A percentile compares a stretch with the other conserved stretches of the same genome.
Evolutionary conservation across 2,329 filamentous ascomycete species (phyloP).

Genomic region (Talaromyces sp.): DNA sequence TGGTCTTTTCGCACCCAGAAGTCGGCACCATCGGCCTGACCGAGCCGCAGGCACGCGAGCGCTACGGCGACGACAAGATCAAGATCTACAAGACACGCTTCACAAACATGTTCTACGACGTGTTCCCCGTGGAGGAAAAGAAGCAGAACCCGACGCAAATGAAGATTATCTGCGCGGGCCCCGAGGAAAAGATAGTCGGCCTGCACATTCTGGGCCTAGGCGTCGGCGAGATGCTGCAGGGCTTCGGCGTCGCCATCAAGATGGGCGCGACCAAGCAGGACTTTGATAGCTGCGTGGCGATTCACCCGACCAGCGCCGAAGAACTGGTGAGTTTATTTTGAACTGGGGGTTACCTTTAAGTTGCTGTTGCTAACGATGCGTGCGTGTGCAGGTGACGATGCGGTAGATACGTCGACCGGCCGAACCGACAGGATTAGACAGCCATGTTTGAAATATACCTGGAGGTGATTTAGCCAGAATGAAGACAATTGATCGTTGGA

Average conservation of each 20-base stretch:
- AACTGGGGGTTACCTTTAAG: not conserved
- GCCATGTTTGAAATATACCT: not conserved
- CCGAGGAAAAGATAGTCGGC: conserved; percentile 48
- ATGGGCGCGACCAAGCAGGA: conserved; percentile 76
- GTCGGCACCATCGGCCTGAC: conserved; percentile 47
- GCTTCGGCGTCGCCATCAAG: conserved; percentile 71
- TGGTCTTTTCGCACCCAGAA: conserved; percentile 50
- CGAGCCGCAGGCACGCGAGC: conserved; percentile 43
- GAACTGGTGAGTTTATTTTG: conserved; percentile 53
- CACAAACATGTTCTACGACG: conserved; percentile 45
- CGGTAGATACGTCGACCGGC: conserved; percentile 2
- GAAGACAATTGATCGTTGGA: not conserved
- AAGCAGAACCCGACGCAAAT: conserved; percentile 47
- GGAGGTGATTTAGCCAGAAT: not conserved
- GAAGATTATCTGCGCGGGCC: conserved; percentile 46
- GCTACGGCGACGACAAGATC: conserved; percentile 46
- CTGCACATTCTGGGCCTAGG: conserved; percentile 46
- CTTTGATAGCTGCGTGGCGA: conserved; percentile 70
- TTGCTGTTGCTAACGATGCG: not conserved
- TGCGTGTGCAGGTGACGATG: conserved; percentile 10
- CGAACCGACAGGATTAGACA: not conserved
- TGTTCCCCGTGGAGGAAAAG: conserved; percentile 45
- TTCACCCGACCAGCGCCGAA: conserved; percentile 72
- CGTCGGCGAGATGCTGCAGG: conserved; percentile 64
- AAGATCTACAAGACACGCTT: conserved; percentile 48